Percentiles rank a stretch among this genome's conserved stretches.
These are phyloP conservation scores for Eutrema salsugineum DNA, from an alignment of 441 rosid genomes.

Conservation along the genomic window DNA sequence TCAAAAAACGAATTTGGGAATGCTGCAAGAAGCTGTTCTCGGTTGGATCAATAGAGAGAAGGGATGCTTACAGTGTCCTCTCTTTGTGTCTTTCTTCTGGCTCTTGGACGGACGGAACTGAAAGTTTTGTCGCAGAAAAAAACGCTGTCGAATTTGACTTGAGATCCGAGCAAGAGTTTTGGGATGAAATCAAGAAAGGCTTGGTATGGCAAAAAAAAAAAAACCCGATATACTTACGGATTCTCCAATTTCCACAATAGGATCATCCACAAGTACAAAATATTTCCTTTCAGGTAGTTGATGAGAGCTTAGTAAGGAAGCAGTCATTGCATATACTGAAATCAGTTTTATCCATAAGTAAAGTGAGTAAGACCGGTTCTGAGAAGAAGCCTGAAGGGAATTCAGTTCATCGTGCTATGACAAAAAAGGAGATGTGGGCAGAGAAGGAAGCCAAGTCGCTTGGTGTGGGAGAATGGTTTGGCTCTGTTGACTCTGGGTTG, in stretches of 20 bases:
- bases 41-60: slow-evolving; percentile 78
- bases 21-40: slow-evolving; percentile 80
- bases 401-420: slow-evolving; percentile 48
- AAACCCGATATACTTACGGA: neutral
- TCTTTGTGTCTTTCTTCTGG: slow-evolving; percentile 63
- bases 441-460: slow-evolving; percentile 90
- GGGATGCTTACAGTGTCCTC: slow-evolving; percentile 81
- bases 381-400: slow-evolving; percentile 40
- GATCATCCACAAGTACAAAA: slow-evolving; percentile 5
- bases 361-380: slow-evolving; percentile 35
- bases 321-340: slow-evolving; percentile 87
- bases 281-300: slow-evolving; percentile 55
- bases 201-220: slow-evolving; percentile 51
- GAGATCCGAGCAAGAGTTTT: slow-evolving; percentile 62
- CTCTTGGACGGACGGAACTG: slow-evolving; percentile 35
- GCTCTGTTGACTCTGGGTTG: slow-evolving; percentile 43
- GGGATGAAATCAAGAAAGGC: slow-evolving; percentile 93
- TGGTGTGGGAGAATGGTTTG: slow-evolving; percentile 65
- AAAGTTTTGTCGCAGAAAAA: slow-evolving; percentile 31
- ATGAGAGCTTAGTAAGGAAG: slow-evolving; percentile 82
- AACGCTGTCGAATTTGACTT: slow-evolving; percentile 55
- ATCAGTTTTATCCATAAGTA: slow-evolving; percentile 40
- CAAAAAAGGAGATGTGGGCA: slow-evolving; percentile 86
- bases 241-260: slow-evolving; percentile 9
- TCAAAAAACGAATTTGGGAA: slow-evolving; percentile 68